A percentile compares a stretch with the other conserved stretches of the same genome.
Conservation (phyloP, 345 rosid genomes). For the Euphorbia pulcherrima region DNA sequence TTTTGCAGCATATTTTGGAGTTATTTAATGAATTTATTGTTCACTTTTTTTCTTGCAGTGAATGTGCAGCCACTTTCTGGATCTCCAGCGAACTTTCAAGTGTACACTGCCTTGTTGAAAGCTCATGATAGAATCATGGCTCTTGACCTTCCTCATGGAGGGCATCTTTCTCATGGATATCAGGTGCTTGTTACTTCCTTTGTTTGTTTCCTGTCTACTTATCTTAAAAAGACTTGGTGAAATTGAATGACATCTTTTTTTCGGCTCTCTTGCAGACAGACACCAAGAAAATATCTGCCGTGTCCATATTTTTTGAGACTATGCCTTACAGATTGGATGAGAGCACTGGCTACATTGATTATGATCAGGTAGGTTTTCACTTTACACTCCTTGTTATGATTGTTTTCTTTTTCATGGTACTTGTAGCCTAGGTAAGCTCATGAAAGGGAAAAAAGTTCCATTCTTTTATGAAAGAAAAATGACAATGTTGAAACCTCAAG, state of each 20-base stretch:
- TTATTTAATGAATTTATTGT: constrained; percentile 14
- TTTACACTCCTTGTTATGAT: background rate
- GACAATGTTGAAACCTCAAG: too few species aligned
- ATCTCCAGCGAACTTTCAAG: constrained; percentile 94
- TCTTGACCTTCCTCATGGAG: constrained; percentile 99
- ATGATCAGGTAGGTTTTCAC: constrained; percentile 74
- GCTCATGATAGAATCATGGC: constrained; percentile 99
- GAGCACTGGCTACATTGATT: constrained; percentile 92
- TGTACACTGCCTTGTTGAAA: constrained; percentile 86
- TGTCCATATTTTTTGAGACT: constrained; percentile 96
- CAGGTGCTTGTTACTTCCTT: constrained; percentile 52
- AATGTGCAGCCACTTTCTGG: constrained; percentile 97
- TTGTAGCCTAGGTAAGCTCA: background rate
- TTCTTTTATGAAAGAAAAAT: background rate
- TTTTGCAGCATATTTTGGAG: constrained; percentile 1
- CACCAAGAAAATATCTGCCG: constrained; percentile 97
- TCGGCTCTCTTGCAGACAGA: constrained; percentile 75
- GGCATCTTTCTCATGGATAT: constrained; percentile 99
- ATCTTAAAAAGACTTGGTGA: background rate
- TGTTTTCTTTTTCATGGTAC: too few species aligned
- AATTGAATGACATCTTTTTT: constrained; percentile 3
- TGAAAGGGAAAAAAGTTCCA: background rate
- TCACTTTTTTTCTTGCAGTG: constrained; percentile 47
- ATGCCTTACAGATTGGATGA: constrained; percentile 96
- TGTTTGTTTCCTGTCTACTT: background rate